A percentile compares a stretch with the other conserved stretches of the same genome.
These are phyloP conservation scores for Calendula officinalis DNA, from an alignment of 129 eudicot genomes.

Conservation along the genomic window DNA sequence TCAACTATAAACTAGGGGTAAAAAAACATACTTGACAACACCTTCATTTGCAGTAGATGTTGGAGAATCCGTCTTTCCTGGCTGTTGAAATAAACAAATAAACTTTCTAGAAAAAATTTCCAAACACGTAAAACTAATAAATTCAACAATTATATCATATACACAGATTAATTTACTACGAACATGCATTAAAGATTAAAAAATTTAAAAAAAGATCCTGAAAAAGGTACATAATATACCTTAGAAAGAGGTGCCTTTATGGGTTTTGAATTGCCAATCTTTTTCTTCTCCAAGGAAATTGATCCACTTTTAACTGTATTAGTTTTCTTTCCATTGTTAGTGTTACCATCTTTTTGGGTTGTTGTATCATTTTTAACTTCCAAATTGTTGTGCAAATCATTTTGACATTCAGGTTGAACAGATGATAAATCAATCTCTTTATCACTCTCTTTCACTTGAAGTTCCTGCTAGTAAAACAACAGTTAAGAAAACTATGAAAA, in stretches of 20 bases:
- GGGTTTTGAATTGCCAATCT: constrained; percentile 44
- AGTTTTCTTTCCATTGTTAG: constrained; percentile 32
- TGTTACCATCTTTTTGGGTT: constrained; percentile 41
- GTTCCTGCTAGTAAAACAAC: constrained; percentile 46
- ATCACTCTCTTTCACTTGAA: constrained; percentile 33
- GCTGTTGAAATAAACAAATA: constrained; percentile 36
- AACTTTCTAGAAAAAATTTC: neutral
- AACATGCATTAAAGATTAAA: neutral
- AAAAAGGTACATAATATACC: constrained; percentile 26
- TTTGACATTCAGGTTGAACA: constrained; percentile 37
- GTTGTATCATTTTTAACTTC: constrained; percentile 39
- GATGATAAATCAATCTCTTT: neutral
- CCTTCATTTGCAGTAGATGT: constrained; percentile 35
- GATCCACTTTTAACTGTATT: constrained; percentile 46
- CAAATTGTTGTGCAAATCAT: constrained; percentile 30
- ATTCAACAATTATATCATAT: neutral
- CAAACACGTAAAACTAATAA: neutral
- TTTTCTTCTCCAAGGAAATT: constrained; percentile 31
- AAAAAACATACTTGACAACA: constrained; percentile 53
- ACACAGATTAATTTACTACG: neutral
- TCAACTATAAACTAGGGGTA: constrained; percentile 7
- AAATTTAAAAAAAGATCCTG: neutral
- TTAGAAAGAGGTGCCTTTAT: constrained; percentile 33
- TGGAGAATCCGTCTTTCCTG: constrained; percentile 40
- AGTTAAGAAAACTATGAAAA: neutral